These are phyloP conservation scores for Kwoniella dendrophila DNA, from an alignment of 768 basidiomycete species.

Conservation along the genomic window DNA sequence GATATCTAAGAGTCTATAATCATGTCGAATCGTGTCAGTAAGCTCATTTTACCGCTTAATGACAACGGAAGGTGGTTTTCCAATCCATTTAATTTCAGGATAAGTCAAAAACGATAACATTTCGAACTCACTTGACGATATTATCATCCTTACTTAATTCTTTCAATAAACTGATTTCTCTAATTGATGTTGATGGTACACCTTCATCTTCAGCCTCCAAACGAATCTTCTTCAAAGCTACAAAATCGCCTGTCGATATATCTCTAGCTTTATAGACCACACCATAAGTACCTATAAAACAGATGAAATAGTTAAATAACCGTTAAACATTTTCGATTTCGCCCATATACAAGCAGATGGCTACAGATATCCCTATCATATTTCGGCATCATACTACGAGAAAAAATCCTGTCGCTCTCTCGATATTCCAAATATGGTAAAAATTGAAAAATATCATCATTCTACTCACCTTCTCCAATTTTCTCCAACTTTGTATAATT, in stretches of 20 bases:
- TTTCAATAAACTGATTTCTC: slow-evolving; percentile 95
- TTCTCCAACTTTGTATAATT: slow-evolving; percentile 98
- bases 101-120: not conserved
- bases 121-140: slow-evolving; percentile 71
- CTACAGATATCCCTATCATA: no score
- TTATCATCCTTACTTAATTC: slow-evolving; percentile 90
- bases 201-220: slow-evolving; percentile 99
- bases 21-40: no score
- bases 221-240: slow-evolving; percentile 97
- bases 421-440: not conserved
- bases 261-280: slow-evolving; percentile 98
- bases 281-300: slow-evolving; percentile 81
- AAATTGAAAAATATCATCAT: not conserved
- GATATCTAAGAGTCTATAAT: slow-evolving; percentile 83
- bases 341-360: no score
- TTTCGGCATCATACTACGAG: no score
- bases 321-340: no score
- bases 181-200: slow-evolving; percentile 95
- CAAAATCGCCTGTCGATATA: slow-evolving; percentile 72
- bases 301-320: no score
- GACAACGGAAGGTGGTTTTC: no score
- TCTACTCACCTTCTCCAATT: slow-evolving; percentile 76
- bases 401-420: not conserved
- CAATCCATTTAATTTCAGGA: no score
- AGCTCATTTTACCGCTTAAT: no score